These are phyloP conservation scores for Penicillium sp. DNA, from an alignment of 2,329 filamentous ascomycete genomes.

Conservation along the genomic window DNA sequence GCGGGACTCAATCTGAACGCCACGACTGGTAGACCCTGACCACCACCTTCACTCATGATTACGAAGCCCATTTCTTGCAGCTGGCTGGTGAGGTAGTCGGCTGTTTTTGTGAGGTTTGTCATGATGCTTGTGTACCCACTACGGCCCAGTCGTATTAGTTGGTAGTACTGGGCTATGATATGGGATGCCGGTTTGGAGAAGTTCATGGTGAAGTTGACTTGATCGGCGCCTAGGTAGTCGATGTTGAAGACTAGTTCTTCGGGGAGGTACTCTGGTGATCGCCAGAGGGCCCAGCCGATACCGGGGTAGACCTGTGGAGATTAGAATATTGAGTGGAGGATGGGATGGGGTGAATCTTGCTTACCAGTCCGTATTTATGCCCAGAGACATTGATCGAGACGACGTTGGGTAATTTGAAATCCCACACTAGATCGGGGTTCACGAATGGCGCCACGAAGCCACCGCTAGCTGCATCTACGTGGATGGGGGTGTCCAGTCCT, in stretches of 20 bases:
- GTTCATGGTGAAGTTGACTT: conserved; percentile 94
- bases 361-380: conserved; percentile 51
- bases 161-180: conserved; percentile 96
- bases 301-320: conserved; percentile 68
- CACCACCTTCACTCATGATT: conserved; percentile 77
- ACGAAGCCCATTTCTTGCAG: conserved; percentile 74
- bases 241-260: conserved; percentile 97
- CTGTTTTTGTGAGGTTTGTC: conserved; percentile 78
- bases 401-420: conserved; percentile 33
- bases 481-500: conserved; percentile 52
- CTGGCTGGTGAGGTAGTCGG: conserved; percentile 74
- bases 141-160: conserved; percentile 81
- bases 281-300: conserved; percentile 92
- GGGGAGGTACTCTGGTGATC: conserved; percentile 76
- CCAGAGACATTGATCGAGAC: conserved; percentile 59
- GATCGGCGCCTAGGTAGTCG: conserved; percentile 95
- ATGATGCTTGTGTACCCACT: conserved; percentile 43
- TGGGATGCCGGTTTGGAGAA: conserved; percentile 94
- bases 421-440: conserved; percentile 31
- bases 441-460: conserved; percentile 46
- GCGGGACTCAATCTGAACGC: conserved; percentile 72
- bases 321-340: not conserved
- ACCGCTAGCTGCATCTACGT: conserved; percentile 45
- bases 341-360: not conserved
- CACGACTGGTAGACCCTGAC: conserved; percentile 78